Percentiles rank a stretch among this genome's conserved stretches.
These are phyloP conservation scores for Apiospora phragmitis DNA, from an alignment of 2,329 filamentous ascomycete genomes.

Conservation along the genomic window DNA sequence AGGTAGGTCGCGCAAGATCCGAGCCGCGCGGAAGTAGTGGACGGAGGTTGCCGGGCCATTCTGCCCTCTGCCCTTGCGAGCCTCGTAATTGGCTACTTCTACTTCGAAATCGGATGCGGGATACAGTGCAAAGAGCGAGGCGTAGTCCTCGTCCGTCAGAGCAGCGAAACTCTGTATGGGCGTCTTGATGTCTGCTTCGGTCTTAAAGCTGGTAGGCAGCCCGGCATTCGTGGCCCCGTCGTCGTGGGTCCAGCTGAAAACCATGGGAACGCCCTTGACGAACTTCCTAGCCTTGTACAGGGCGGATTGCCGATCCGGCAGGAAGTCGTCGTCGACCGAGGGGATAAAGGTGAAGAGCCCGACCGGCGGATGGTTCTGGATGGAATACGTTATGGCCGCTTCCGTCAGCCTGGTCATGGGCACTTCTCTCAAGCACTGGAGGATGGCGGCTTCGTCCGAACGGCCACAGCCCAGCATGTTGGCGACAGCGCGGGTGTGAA, in stretches of 20 bases:
- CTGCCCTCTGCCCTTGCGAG: slow-evolving; percentile 16
- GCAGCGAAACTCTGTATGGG: slow-evolving; percentile 22
- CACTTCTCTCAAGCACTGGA: not conserved
- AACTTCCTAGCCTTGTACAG: slow-evolving; percentile 25
- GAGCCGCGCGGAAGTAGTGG: slow-evolving; percentile 24
- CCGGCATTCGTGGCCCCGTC: slow-evolving; percentile 29
- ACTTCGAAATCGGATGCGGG: slow-evolving; percentile 24
- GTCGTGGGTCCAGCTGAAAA: slow-evolving; percentile 30
- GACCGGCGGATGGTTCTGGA: slow-evolving; percentile 26
- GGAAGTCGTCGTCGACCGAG: slow-evolving; percentile 40
- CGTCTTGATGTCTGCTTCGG: slow-evolving; percentile 25
- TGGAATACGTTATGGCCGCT: slow-evolving; percentile 26
- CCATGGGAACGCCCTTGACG: slow-evolving; percentile 21
- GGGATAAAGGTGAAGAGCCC: slow-evolving; percentile 20
- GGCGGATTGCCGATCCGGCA: slow-evolving; percentile 32
- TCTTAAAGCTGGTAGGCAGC: slow-evolving; percentile 20
- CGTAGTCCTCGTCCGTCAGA: slow-evolving; percentile 26
- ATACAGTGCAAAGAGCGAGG: slow-evolving; percentile 27
- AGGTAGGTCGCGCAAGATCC: slow-evolving; percentile 25
- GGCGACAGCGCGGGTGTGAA: slow-evolving; percentile 10
- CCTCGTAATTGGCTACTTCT: slow-evolving; percentile 14
- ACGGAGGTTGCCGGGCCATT: slow-evolving; percentile 21
- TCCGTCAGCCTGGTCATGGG: slow-evolving; percentile 28
- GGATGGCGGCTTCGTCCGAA: not conserved
- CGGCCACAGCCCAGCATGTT: not conserved